phyloP scores from a whole-genome alignment of 129 eudicot genomes.

The Pulicaria dysenterica region DNA sequence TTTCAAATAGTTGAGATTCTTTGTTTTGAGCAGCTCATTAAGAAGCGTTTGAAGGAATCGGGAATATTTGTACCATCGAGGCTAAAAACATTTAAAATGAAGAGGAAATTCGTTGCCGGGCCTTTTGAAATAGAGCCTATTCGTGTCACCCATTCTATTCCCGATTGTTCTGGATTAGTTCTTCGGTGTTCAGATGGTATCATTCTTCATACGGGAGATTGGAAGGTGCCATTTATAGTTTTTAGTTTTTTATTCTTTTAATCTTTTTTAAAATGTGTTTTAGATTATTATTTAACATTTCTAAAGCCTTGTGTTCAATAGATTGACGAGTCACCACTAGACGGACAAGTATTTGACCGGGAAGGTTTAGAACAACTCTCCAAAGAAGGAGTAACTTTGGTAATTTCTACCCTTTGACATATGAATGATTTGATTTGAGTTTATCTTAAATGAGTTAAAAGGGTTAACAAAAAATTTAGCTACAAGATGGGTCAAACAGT shows the following conservation, averaged over 20 bases:
- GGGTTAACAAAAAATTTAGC: no score
- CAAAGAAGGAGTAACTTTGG: slow-evolving; percentile 96
- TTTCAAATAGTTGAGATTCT: slow-evolving; percentile 22
- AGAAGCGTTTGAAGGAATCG: slow-evolving; percentile 91
- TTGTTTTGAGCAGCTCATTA: slow-evolving; percentile 74
- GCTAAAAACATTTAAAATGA: slow-evolving; percentile 78
- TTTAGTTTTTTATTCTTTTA: slow-evolving; percentile 3
- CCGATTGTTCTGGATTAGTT: slow-evolving; percentile 97
- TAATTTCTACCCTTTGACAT: slow-evolving; percentile 6
- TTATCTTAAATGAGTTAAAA: no score
- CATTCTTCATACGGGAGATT: slow-evolving; percentile 96
- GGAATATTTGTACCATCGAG: slow-evolving; percentile 95
- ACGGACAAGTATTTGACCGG: slow-evolving; percentile 89
- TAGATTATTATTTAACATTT: neutral
- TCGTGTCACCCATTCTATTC: slow-evolving; percentile 95
- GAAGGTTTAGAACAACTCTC: slow-evolving; percentile 90
- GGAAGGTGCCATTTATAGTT: slow-evolving; percentile 70
- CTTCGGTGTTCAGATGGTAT: slow-evolving; percentile 95
- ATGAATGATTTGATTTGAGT: no score
- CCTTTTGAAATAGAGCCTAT: slow-evolving; percentile 98
- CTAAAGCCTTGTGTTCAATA: slow-evolving; percentile 30
- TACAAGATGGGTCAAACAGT: no score
- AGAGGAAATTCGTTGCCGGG: slow-evolving; percentile 77
- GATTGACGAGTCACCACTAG: slow-evolving; percentile 96
- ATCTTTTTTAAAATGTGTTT: no score